These are phyloP conservation scores for Crithidia fasciculata DNA, from an alignment of 208 protist genomes.

Conservation along the genomic window DNA sequence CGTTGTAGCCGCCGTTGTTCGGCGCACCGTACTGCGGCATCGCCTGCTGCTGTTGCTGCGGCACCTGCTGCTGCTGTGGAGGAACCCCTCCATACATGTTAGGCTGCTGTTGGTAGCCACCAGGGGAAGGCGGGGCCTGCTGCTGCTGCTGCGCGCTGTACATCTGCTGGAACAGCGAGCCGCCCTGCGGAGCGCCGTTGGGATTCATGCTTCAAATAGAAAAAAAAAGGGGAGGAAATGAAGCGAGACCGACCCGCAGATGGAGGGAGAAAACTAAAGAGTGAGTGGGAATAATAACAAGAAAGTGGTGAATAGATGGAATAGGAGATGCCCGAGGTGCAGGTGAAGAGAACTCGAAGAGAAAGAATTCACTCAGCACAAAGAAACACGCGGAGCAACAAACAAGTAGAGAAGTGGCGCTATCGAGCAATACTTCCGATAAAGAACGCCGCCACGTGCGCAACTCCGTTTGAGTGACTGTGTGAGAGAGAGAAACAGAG, in stretches of 20 bases:
- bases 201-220: conserved; percentile 14
- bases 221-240: not conserved
- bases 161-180: conserved; percentile 86
- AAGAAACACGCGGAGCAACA: too few species aligned
- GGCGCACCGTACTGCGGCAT: conserved; percentile 22
- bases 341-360: too few species aligned
- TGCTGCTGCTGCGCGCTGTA: conserved; percentile 71
- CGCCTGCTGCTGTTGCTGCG: conserved; percentile 21
- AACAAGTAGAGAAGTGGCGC: too few species aligned
- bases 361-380: too few species aligned
- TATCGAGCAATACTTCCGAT: too few species aligned
- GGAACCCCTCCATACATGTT: not conserved
- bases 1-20: conserved; percentile 16
- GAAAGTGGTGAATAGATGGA: not conserved
- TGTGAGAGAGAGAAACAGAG: too few species aligned
- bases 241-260: not conserved
- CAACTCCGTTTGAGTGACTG: too few species aligned
- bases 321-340: too few species aligned
- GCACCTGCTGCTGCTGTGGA: not conserved
- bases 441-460: too few species aligned
- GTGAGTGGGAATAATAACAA: conserved; percentile 1
- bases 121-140: conserved; percentile 25
- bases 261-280: conserved; percentile 1
- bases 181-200: conserved; percentile 27
- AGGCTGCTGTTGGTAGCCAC: conserved; percentile 35